Evolutionary conservation across 495 filamentous ascomycete species (phyloP), one percentile per base, ranked within the genome.

Genomic region (Lasiosphaeria hispida): DNA sequence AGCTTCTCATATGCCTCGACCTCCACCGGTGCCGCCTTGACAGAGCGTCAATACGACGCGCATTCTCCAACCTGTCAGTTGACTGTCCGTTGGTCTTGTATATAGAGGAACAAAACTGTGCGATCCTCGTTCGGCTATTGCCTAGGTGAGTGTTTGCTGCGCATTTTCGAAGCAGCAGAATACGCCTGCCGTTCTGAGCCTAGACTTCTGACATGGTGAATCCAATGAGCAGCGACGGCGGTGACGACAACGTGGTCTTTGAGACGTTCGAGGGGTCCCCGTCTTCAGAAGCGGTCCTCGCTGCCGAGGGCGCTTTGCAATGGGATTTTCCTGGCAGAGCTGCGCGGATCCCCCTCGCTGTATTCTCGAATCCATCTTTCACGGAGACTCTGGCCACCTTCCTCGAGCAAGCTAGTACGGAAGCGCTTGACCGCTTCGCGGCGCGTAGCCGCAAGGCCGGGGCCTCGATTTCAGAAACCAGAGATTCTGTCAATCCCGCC

Each of bases 181-280:
- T 45, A 18, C 42, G 42, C 42, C 42, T 45, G n/a, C 42, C 42
- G 42, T 45, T 45, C 42, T 45, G 42, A 45, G 42, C 42, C 42
- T 45, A 45, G 42, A 45, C 18, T 45, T 45, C 42, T 45, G 18
- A 45, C 15, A 45, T 45, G 15, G 42, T 45, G 42, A 18, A 3
- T 45, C 10, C 18, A 48, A 17, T 48, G n/a, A 48, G 17, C 7
- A 48, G 44, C 44, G 44, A 48, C 44, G 44, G 44, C 17, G 44
- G 44, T 30, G 47, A 33, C 19, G 18, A 34, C 14, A 49, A 30
- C 19, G 54, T 57, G 10, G 34, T 57, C 14, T 57, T 57, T 39
- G 34, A 49, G 36, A 15, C 30, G 5, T 57, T 57, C 33, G 44
- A 57, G 44, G 35, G 43, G 30, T 57, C 54, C 11, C 54, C 54